phyloP scores from a whole-genome alignment of 163 green algal species.

The Chloromonas sp. region DNA sequence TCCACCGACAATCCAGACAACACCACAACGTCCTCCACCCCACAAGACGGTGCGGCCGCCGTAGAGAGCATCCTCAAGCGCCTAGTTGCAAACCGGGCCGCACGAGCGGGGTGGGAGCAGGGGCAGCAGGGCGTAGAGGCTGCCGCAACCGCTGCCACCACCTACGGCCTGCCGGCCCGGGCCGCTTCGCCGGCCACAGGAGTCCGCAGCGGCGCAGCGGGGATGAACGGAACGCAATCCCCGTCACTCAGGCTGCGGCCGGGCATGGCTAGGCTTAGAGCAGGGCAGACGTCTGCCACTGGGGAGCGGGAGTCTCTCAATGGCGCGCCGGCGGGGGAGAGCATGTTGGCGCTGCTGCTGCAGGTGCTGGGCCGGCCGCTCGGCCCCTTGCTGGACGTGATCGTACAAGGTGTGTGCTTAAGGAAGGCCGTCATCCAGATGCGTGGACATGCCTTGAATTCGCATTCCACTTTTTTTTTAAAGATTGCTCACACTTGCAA shows the following conservation, averaged over 20 bases:
- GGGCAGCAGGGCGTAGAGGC: background rate
- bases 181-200: no score
- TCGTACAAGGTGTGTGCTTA: background rate
- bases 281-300: background rate
- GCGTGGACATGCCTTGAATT: background rate
- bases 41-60: no score
- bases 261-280: background rate
- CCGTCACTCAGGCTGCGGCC: no score
- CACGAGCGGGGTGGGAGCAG: background rate
- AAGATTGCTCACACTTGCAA: background rate
- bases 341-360: background rate
- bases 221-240: background rate
- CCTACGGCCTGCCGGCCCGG: no score
- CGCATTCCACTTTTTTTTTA: no score
- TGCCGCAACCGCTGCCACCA: background rate
- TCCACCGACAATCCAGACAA: background rate
- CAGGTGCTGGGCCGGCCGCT: background rate
- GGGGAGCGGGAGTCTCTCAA: background rate
- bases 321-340: background rate
- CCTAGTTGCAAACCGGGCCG: background rate
- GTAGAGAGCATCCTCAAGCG: background rate
- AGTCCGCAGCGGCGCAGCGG: background rate
- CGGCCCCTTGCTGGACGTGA: background rate
- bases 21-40: background rate
- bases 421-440: background rate